Conservation (phyloP, 495 filamentous ascomycete species). For the Barbatosphaeria neglecta region DNA sequence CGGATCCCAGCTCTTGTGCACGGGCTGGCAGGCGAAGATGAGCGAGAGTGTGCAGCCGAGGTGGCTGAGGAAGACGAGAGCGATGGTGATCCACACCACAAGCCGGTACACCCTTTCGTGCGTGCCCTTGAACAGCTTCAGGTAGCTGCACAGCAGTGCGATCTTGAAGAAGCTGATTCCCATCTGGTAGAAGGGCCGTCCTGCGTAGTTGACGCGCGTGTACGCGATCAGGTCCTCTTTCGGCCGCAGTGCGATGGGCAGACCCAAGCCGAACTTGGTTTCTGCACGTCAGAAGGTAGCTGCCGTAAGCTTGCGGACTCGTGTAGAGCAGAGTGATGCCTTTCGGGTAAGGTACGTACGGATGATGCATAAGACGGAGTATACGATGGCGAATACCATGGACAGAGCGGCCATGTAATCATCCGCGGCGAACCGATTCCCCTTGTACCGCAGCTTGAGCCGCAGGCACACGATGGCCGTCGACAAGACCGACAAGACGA, state of each 20-base stretch:
- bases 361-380: conserved; percentile 36
- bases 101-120: conserved; percentile 32
- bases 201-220: conserved; percentile 41
- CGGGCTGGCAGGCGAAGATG: conserved; percentile 40
- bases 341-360: no score
- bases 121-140: conserved; percentile 39
- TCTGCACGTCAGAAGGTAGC: conserved; percentile 18
- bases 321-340: no score
- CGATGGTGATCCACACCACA: conserved; percentile 37
- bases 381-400: conserved; percentile 34
- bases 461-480: conserved; percentile 7
- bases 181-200: conserved; percentile 47
- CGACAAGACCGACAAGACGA: conserved; percentile 9
- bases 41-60: conserved; percentile 37
- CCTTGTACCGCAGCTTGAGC: conserved; percentile 11
- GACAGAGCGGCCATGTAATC: conserved; percentile 16
- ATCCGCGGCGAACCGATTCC: conserved; percentile 15
- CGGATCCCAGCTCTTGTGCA: conserved; percentile 37
- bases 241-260: conserved; percentile 31
- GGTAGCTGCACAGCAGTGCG: conserved; percentile 44
- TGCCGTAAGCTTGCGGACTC: neutral
- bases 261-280: conserved; percentile 39
- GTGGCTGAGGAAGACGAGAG: conserved; percentile 32
- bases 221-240: conserved; percentile 26
- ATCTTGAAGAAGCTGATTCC: conserved; percentile 50